Evolutionary conservation across 108 stramenopile species (phyloP).

Genomic region (Thalassiosira profunda): DNA sequence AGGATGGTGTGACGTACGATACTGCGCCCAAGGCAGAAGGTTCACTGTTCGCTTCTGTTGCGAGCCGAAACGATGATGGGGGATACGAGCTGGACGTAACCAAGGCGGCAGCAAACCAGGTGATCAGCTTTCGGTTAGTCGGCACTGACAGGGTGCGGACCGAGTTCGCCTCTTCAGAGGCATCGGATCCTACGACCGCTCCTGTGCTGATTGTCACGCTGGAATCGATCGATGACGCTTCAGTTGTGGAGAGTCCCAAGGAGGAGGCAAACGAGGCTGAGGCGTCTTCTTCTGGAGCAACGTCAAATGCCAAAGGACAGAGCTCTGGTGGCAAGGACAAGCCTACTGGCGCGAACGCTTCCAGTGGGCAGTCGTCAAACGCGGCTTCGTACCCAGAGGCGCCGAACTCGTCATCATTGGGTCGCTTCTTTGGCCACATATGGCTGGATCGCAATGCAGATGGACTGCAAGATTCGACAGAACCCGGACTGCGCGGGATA

Average conservation of each 20-base stretch:
- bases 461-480: constrained; percentile 5
- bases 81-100: constrained; percentile 17
- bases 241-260: no score
- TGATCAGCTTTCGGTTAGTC: constrained; percentile 13
- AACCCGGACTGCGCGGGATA: constrained; percentile 35
- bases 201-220: constrained; percentile 9
- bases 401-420: no score
- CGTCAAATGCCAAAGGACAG: no score
- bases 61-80: not conserved
- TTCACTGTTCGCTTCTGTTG: constrained; percentile 6
- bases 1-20: constrained; percentile 15
- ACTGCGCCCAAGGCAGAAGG: constrained; percentile 3
- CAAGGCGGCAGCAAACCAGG: not conserved
- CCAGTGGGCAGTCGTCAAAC: not conserved
- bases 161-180: constrained; percentile 13
- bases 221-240: constrained; percentile 1
- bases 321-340: no score
- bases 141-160: constrained; percentile 11
- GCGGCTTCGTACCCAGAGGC: no score
- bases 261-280: no score
- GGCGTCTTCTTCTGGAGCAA: no score
- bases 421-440: constrained; percentile 21
- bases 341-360: no score
- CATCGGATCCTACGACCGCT: not conserved
- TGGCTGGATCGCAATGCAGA: constrained; percentile 23